Evolutionary conservation across 129 eudicot species (phyloP).

Genomic region (Tanacetum coccineum): DNA sequence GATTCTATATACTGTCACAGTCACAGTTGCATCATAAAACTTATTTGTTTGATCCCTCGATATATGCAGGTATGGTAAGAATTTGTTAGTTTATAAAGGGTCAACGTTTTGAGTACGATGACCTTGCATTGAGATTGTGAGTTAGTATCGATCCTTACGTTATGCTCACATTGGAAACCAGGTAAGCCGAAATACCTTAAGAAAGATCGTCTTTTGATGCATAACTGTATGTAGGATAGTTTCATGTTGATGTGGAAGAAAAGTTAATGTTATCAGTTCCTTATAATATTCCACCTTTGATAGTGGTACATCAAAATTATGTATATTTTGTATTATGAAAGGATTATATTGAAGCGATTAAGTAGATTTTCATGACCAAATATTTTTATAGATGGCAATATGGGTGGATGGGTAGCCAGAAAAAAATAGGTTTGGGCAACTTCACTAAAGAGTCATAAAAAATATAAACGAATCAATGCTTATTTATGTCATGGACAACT

Average conservation of each 20-base stretch:
- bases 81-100: constrained; percentile 91
- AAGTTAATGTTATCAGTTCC: constrained; percentile 33
- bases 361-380: neutral
- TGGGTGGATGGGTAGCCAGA: neutral
- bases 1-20: neutral
- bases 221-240: neutral
- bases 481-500: neutral
- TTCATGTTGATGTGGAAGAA: neutral
- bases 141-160: constrained; percentile 91
- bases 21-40: constrained; percentile 8
- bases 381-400: neutral
- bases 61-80: constrained; percentile 98
- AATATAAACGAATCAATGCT: neutral
- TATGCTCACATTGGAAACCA: constrained; percentile 75
- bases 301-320: constrained; percentile 50
- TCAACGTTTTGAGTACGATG: constrained; percentile 69
- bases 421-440: neutral
- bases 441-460: neutral
- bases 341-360: neutral
- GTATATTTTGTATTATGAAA: neutral
- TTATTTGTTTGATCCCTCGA: constrained; percentile 13
- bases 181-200: constrained; percentile 37
- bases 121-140: constrained; percentile 80
- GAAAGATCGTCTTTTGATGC: neutral
- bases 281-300: constrained; percentile 63